These are phyloP conservation scores for Porphyra umbilicalis DNA, from an alignment of 31 red algal genomes.

Conservation along the genomic window DNA sequence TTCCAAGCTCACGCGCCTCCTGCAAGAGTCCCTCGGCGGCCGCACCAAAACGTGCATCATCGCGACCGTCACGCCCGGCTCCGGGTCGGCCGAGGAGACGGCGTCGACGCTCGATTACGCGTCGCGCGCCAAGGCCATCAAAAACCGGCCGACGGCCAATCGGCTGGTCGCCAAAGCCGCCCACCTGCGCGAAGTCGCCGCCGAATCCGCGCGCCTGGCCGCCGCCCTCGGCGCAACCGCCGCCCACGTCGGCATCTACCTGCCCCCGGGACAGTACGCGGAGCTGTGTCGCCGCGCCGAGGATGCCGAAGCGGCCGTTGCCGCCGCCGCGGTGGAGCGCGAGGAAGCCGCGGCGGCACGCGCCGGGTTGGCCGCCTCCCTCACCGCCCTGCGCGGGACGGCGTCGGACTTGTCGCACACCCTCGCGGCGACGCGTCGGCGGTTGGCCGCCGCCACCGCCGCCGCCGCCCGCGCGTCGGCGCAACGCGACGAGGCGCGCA, in stretches of 20 bases:
- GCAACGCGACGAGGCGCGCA: background rate
- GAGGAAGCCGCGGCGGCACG: background rate
- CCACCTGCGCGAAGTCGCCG: conserved; percentile 82
- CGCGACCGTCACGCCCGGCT: conserved; percentile 78
- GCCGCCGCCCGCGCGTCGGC: background rate
- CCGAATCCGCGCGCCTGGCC: conserved; percentile 76
- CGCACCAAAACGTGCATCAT: conserved; percentile 63
- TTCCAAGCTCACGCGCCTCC: conserved; percentile 81
- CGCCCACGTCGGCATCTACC: conserved; percentile 79
- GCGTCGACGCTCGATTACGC: conserved; percentile 83
- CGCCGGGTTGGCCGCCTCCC: background rate
- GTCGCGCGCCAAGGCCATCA: conserved; percentile 55
- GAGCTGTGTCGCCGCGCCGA: background rate
- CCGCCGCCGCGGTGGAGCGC: background rate
- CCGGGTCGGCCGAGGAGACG: conserved; percentile 69
- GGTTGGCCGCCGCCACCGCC: background rate
- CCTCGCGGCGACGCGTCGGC: background rate
- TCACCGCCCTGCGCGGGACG: background rate
- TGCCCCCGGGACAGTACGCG: conserved; percentile 55
- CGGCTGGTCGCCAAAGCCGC: conserved; percentile 87
- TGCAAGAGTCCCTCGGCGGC: conserved; percentile 94
- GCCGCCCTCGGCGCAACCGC: conserved; percentile 80
- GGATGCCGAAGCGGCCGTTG: background rate
- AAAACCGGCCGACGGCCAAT: conserved; percentile 67
- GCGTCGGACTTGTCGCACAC: background rate